These are phyloP conservation scores for Cicer arietinum DNA, from an alignment of 306 rosid species.

Conservation along the genomic window DNA sequence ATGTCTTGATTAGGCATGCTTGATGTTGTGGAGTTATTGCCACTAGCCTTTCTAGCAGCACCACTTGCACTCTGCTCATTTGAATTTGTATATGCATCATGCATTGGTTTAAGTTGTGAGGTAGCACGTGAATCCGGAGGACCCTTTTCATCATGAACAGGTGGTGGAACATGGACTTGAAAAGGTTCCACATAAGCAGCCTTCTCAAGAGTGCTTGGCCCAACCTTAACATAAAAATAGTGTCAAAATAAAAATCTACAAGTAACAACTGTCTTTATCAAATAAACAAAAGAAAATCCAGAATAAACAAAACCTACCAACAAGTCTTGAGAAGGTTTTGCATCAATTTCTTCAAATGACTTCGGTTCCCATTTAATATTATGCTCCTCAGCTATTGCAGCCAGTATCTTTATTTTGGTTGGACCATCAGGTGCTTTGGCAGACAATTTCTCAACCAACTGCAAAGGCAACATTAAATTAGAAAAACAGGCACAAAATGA, in stretches of 20 bases:
- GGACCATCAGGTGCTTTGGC: conserved; percentile 93
- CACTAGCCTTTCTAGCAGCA: conserved; percentile 43
- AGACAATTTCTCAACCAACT: conserved; percentile 96
- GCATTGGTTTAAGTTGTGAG: conserved; percentile 49
- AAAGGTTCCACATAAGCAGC: conserved; percentile 61
- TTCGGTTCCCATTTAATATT: conserved; percentile 90
- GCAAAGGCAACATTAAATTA: conserved; percentile 46
- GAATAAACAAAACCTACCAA: conserved; percentile 58
- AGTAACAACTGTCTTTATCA: conserved; percentile 27
- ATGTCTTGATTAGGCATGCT: conserved; percentile 50
- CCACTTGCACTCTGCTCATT: conserved; percentile 50
- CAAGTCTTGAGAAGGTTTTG: conserved; percentile 64
- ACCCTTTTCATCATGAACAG: conserved; percentile 56
- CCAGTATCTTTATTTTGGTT: conserved; percentile 72
- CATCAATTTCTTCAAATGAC: conserved; percentile 64
- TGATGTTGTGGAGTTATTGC: conserved; percentile 48
- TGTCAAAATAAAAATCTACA: conserved; percentile 32
- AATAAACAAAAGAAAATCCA: conserved; percentile 32
- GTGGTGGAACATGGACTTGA: conserved; percentile 53
- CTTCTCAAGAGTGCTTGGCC: conserved; percentile 64
- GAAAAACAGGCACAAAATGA: conserved; percentile 27
- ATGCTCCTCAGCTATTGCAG: conserved; percentile 89
- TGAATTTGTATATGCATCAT: conserved; percentile 43
- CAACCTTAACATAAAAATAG: conserved; percentile 57
- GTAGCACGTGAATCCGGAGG: conserved; percentile 55